These are phyloP conservation scores for Keithomyces neogunnii DNA, from an alignment of 2,329 filamentous ascomycete genomes.

Conservation along the genomic window DNA sequence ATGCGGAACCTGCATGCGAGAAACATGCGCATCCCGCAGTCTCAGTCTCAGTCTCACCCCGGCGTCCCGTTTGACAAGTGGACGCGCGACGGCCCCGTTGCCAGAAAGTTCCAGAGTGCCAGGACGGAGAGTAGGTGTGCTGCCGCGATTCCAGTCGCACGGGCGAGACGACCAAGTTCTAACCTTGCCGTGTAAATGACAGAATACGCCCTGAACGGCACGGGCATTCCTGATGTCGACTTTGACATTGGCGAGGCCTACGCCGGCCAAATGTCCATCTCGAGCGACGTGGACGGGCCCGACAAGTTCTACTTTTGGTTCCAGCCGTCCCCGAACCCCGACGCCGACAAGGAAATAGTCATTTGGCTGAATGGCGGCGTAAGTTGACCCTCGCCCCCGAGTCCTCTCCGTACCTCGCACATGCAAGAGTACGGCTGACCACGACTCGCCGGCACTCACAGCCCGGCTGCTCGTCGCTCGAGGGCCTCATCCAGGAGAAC, in stretches of 20 bases:
- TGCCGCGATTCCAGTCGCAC: background rate
- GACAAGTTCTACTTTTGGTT: slow-evolving; percentile 43
- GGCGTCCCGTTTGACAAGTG: slow-evolving; percentile 4
- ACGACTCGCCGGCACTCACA: slow-evolving; percentile 2
- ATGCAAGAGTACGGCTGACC: background rate
- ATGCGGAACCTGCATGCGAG: background rate
- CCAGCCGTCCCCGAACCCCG: slow-evolving; percentile 36
- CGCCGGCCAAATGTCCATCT: slow-evolving; percentile 46
- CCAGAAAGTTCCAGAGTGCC: slow-evolving; percentile 4
- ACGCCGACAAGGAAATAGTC: slow-evolving; percentile 47
- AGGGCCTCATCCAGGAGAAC: slow-evolving; percentile 68
- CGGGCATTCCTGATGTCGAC: slow-evolving; percentile 51
- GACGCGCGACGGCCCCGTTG: slow-evolving; percentile 2
- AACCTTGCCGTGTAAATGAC: background rate
- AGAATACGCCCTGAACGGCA: slow-evolving; percentile 53
- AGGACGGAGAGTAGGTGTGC: slow-evolving; percentile 7
- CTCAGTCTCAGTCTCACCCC: background rate
- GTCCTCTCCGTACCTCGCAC: background rate
- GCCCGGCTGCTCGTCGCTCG: slow-evolving; percentile 51
- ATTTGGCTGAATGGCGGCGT: slow-evolving; percentile 53
- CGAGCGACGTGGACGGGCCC: slow-evolving; percentile 27
- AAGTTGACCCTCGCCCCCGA: slow-evolving; percentile 9
- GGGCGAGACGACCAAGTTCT: background rate
- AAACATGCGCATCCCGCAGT: background rate
- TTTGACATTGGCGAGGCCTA: slow-evolving; percentile 56